Evolutionary conservation across 805 yeast genomes (phyloP), one percentile per base, ranked within the genome.

Genomic region (Cyberlindnera misumaiensis): DNA sequence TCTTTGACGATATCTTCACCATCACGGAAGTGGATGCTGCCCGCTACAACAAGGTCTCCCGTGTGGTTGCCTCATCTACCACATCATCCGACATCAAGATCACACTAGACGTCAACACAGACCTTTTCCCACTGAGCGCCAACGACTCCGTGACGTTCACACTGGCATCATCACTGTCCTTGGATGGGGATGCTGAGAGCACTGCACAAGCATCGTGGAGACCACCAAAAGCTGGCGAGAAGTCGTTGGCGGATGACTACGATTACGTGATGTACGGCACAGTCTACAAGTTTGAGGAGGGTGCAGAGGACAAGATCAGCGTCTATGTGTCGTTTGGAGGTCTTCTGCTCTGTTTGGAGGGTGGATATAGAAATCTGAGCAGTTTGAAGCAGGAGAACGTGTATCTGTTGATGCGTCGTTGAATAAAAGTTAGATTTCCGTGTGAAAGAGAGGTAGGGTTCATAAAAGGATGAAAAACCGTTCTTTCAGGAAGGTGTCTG

Each of bases 211-310:
- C 66, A 44, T 63, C 67, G 16, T 66, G 71, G 71, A 66, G 70
- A 55, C 68, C 70, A 14, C 95, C 96, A 32, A 83, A 75, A 62
- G 73, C 83, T 11, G 84, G 81, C 42, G 96, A 88, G 50, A 75
- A 82, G 56, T 75, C 94, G 5, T 71, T 90, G 53, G 96, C 96
- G 49, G 97, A 90, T 60, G 97, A 93, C 58, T 90, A 88, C 67
- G 97, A 90, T 62, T 93, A 93, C 55, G 97, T 93, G 48, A 90
- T 93, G 97, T 80, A 89, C 60, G 98, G 98, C 39, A 88, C 96
- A 6, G 95, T 93, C 33, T 93, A 93, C 70, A 89, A 90, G 62
- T 93, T 93, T 58, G 96, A 90, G 60, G 98, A 93, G 65, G 76
- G 81, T 45, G 68, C 71, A 31, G 75, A 75, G 47, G 76, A 72